Conservation (phyloP, 2,329 filamentous ascomycete species). For the Calonectria henricotiae region DNA sequence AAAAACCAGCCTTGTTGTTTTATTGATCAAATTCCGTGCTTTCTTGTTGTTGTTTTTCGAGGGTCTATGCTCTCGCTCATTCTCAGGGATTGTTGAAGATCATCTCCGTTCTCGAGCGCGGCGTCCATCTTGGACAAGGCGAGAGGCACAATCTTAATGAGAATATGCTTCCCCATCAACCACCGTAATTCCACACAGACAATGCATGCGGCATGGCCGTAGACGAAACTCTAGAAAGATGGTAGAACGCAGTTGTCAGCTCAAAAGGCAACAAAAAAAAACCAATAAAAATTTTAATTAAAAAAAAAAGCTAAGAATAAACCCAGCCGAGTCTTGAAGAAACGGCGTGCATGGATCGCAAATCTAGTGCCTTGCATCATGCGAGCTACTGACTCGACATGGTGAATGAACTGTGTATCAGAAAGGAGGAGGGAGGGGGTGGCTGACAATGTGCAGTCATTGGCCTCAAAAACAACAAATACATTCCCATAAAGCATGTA, state of each 20-base stretch:
- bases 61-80: neutral
- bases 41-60: neutral
- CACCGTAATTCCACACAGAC: slow-evolving; percentile 6
- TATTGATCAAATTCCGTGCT: neutral
- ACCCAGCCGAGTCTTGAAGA: neutral
- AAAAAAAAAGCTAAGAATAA: neutral
- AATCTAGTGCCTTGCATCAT: slow-evolving; percentile 46
- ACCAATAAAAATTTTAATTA: no score
- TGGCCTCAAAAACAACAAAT: slow-evolving; percentile 15
- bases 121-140: neutral
- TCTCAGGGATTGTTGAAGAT: slow-evolving; percentile 1
- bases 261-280: neutral
- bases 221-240: slow-evolving; percentile 28
- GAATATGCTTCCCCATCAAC: neutral
- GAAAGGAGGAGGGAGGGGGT: neutral
- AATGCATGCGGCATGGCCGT: neutral
- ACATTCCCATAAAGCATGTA: slow-evolving; percentile 10
- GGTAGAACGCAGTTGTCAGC: slow-evolving; percentile 28
- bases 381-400: slow-evolving; percentile 35
- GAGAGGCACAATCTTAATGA: slow-evolving; percentile 6
- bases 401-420: slow-evolving; percentile 2
- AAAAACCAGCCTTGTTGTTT: slow-evolving; percentile 20
- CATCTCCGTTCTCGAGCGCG: neutral
- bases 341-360: slow-evolving; percentile 12
- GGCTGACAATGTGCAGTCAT: neutral